These are phyloP conservation scores for Botrytis aclada DNA, from an alignment of 2,329 filamentous ascomycete genomes.

Conservation along the genomic window DNA sequence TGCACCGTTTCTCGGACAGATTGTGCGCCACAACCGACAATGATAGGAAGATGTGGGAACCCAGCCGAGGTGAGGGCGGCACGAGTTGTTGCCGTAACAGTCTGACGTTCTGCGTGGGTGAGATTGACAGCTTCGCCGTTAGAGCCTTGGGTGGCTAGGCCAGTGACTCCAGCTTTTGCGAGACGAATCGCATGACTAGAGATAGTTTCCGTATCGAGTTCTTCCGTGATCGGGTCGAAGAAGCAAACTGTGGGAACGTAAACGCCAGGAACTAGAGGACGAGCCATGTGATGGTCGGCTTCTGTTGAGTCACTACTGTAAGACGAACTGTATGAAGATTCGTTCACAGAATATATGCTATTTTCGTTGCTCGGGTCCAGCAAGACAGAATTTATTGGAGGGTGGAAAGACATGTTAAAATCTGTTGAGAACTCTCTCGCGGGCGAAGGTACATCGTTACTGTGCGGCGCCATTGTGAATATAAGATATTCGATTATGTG, in stretches of 20 bases:
- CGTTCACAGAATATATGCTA: slow-evolving; percentile 39
- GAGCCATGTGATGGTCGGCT: slow-evolving; percentile 36
- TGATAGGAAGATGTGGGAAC: slow-evolving; percentile 56
- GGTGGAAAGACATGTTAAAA: slow-evolving; percentile 40
- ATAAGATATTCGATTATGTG: background rate
- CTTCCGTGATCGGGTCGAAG: slow-evolving; percentile 63
- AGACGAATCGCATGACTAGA: slow-evolving; percentile 51
- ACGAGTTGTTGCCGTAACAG: slow-evolving; percentile 58
- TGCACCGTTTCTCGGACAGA: slow-evolving; percentile 64
- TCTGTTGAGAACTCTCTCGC: slow-evolving; percentile 44
- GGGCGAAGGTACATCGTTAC: slow-evolving; percentile 47
- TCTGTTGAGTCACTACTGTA: slow-evolving; percentile 42
- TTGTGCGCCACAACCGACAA: slow-evolving; percentile 64
- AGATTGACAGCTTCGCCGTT: slow-evolving; percentile 68
- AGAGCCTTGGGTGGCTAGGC: slow-evolving; percentile 62
- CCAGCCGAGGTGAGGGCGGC: slow-evolving; percentile 58
- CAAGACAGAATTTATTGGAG: slow-evolving; percentile 27
- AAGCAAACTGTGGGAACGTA: slow-evolving; percentile 75
- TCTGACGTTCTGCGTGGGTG: slow-evolving; percentile 57
- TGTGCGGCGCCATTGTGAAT: slow-evolving; percentile 44
- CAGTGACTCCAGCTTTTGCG: slow-evolving; percentile 57
- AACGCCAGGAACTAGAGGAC: slow-evolving; percentile 52
- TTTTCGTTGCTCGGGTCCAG: slow-evolving; percentile 28
- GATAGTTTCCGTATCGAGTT: slow-evolving; percentile 60
- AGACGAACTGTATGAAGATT: slow-evolving; percentile 42